phyloP scores from a whole-genome alignment of 345 rosid species.

The Angophora floribunda region DNA sequence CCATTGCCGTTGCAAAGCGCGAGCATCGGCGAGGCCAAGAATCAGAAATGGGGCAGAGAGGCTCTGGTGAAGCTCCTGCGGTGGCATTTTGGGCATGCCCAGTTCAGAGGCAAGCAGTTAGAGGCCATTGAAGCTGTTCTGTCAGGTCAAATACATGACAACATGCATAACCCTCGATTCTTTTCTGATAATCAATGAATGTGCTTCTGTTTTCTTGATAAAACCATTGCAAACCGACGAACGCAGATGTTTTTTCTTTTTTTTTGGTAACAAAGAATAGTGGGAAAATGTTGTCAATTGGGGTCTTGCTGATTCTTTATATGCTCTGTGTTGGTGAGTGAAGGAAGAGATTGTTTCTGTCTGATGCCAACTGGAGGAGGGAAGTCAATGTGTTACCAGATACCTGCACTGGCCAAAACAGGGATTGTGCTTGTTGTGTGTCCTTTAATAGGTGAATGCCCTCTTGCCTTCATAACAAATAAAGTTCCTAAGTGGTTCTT shows the following conservation, averaged over 20 bases:
- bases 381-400: slow-evolving; percentile 93
- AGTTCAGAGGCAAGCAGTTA: slow-evolving; percentile 81
- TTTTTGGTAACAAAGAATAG: background rate
- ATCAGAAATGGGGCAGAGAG: slow-evolving; percentile 40
- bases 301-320: background rate
- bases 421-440: slow-evolving; percentile 93
- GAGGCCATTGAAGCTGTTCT: slow-evolving; percentile 86
- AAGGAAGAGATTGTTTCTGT: slow-evolving; percentile 91
- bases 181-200: background rate
- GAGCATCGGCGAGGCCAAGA: slow-evolving; percentile 17
- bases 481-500: background rate
- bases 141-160: slow-evolving; percentile 31
- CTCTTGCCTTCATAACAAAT: background rate
- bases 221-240: background rate
- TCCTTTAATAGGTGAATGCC: slow-evolving; percentile 72
- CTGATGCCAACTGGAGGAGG: slow-evolving; percentile 99
- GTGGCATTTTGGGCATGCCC: slow-evolving; percentile 88
- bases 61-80: slow-evolving; percentile 74
- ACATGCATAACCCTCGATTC: background rate
- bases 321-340: background rate
- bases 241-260: background rate
- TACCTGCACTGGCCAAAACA: slow-evolving; percentile 79
- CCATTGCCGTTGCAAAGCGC: slow-evolving; percentile 51
- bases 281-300: background rate
- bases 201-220: background rate